Base-by-base conservation (phyloP, 140 eudicot species). In the Erigeron philadelphicus region DNA sequence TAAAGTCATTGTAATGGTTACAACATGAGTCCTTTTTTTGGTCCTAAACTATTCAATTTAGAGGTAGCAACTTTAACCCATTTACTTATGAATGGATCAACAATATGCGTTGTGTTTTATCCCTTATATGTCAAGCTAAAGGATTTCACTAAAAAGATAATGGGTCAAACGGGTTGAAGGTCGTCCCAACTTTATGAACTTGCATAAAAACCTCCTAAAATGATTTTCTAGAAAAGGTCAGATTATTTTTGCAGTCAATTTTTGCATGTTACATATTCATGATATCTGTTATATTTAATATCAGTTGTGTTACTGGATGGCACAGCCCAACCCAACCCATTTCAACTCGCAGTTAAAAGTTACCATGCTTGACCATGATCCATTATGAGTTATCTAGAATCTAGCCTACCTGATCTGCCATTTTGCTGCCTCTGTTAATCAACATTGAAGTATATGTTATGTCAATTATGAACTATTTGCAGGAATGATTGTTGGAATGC, bases 1-100 rank as follows among this genome's bases (percentile, higher is more conserved):
- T 15, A 49, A 72, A 71, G 16, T 23, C 48, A 45, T n/a, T 45
- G 18, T 71, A 48, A 40, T 68, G 21, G 7, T 68, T n/a, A 16
- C 61, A 9, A 67, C 11, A 41, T 43, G 67, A 13, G 53, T 25
- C 48, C 16, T n/a, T 59, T 48, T 58, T 43, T 44, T 44, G 45
- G 31, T 21, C 43, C 18, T 44, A n/a, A 45, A 23, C n/a, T 19
- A 45, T 15, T 25, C 40, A 21, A n/a, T 8, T 13, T 66, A 12
- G 58, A 65, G 70, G 59, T 47, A 23, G 25, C 11, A 48, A 47
- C 44, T 8, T 25, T 21, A 23, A 43, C 56, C 70, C 54, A 13
- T 13, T 49, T 49, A 49, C 61, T 12, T 54, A 31, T 17, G 19
- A 13, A 38, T 18, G 61, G 48, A 43, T 54, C 3, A 23, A 49